Base-by-base conservation (phyloP, 495 filamentous ascomycete species). In the Penicillium nucicola region DNA sequence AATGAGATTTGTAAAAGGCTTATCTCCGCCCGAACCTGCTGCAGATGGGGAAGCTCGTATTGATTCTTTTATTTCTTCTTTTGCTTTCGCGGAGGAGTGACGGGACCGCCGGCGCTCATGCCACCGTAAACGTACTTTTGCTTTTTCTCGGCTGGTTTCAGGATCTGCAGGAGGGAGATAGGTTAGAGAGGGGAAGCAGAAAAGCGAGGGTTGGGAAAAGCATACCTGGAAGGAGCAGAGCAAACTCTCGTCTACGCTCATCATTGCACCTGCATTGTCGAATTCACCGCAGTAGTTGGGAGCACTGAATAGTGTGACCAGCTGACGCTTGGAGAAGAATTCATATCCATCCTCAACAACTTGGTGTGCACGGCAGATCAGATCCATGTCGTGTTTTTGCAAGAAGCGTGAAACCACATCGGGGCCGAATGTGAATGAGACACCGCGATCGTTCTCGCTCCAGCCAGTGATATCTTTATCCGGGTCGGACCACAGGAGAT, bases 111-210 rank as follows among this genome's bases (percentile, higher is more conserved):
- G 76, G 85, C 82, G 77, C 88, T 88, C 78, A 92, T 84, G 79
- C 87, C 84, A 78, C 85, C 84, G 77, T 88, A 88, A 68, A 96
- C 92, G 81, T 96, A 98, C 90, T 98, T 98, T 90, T 96, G 92
- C 87, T 98, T 98, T 85, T 98, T 98, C 83, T 98, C 93, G 73
- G 93, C 93, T 66, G 93, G 93, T 78, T 97, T 98, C 76, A 98
- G 79, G 72, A 98, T 98, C 92, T 97, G 59, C 19, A 33, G 18
- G 37, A 22, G 13, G 36, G 37, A 36, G 23, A 23, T 14, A 33
- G 34, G 50, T 57, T 60, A 58, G 18, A 30, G 18, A 40, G 13
- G 42, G 35, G 25, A 48, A 37, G 41, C 23, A 30, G 13, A 44
- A 22, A 22, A 5, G 2, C 20, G 49, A 22, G 12, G 19, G 6